Percentiles rank a stretch among this genome's conserved stretches.
These are phyloP conservation scores for Fusarium sp. DNA, from an alignment of 2,329 filamentous ascomycete genomes.

Conservation along the genomic window DNA sequence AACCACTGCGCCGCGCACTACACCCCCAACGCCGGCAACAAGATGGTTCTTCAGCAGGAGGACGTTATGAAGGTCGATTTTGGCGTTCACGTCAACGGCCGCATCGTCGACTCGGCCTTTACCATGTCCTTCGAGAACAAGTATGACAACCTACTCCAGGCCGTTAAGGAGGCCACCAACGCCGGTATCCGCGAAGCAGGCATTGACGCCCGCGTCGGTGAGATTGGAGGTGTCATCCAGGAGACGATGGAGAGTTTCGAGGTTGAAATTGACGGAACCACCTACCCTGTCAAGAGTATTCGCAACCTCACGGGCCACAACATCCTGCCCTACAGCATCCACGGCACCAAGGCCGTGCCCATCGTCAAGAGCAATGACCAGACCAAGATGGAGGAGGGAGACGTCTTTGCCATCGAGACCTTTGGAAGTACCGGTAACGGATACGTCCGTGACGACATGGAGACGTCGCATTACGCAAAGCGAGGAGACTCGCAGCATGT, in stretches of 20 bases:
- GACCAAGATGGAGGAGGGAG: conserved; percentile 98
- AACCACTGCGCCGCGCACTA: conserved; percentile 91
- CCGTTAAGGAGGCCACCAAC: conserved; percentile 83
- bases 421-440: conserved; percentile 95
- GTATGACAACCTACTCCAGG: conserved; percentile 81
- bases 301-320: conserved; percentile 92
- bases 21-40: conserved; percentile 89
- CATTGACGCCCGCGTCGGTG: conserved; percentile 90
- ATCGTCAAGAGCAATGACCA: conserved; percentile 91
- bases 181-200: conserved; percentile 89
- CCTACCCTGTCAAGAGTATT: conserved; percentile 86
- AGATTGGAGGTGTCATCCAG: conserved; percentile 87
- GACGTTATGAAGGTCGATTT: conserved; percentile 90
- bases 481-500: conserved; percentile 80
- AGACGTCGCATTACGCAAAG: conserved; percentile 91
- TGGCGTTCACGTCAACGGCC: conserved; percentile 84
- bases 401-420: conserved; percentile 95
- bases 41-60: conserved; percentile 77
- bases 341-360: conserved; percentile 92
- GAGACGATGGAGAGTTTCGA: conserved; percentile 96
- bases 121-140: conserved; percentile 82
- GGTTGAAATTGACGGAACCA: conserved; percentile 84
- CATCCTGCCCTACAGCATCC: conserved; percentile 90
- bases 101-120: conserved; percentile 86
- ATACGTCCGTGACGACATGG: conserved; percentile 88